Conservation (phyloP, 1,284 basidiomycete genomes). For the Baeospora myosura region DNA sequence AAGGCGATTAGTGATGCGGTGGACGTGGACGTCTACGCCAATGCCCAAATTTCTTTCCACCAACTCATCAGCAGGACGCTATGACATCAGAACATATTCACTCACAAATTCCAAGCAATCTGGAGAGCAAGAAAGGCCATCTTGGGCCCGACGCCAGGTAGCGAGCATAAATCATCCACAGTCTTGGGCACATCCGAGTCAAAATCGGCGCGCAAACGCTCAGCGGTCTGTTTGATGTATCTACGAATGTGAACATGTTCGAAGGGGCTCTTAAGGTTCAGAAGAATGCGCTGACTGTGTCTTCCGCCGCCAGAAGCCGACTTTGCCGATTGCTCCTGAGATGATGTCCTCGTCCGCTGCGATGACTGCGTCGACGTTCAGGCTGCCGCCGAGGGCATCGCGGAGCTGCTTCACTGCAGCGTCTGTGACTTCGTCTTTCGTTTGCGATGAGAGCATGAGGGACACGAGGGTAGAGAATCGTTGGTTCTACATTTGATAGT, state of each 20-base stretch:
- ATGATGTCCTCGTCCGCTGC: constrained; percentile 59
- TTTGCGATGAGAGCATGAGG: constrained; percentile 93
- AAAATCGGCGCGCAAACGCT: constrained; percentile 62
- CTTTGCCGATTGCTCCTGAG: constrained; percentile 75
- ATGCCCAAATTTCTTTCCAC: constrained; percentile 78
- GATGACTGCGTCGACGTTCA: constrained; percentile 71
- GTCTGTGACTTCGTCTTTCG: constrained; percentile 88
- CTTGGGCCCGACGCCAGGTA: constrained; percentile 88
- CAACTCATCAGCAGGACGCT: no score
- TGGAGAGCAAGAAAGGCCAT: constrained; percentile 87
- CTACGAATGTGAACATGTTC: constrained; percentile 24
- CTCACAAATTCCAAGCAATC: constrained; percentile 78
- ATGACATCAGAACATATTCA: constrained; percentile 3
- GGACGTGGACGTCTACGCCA: constrained; percentile 94
- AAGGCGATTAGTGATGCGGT: constrained; percentile 87
- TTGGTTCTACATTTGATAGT: constrained; percentile 43
- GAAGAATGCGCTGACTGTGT: constrained; percentile 46
- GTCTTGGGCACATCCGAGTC: constrained; percentile 81
- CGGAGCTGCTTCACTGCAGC: constrained; percentile 79
- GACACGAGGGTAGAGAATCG: constrained; percentile 85
- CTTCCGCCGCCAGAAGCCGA: constrained; percentile 91
- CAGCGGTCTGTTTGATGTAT: constrained; percentile 70
- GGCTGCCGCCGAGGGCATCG: constrained; percentile 62
- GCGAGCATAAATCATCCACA: constrained; percentile 74
- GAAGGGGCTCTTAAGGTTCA: not conserved